These are phyloP conservation scores for Colletotrichum coccodes DNA, from an alignment of 2,329 filamentous ascomycete genomes.

Conservation along the genomic window DNA sequence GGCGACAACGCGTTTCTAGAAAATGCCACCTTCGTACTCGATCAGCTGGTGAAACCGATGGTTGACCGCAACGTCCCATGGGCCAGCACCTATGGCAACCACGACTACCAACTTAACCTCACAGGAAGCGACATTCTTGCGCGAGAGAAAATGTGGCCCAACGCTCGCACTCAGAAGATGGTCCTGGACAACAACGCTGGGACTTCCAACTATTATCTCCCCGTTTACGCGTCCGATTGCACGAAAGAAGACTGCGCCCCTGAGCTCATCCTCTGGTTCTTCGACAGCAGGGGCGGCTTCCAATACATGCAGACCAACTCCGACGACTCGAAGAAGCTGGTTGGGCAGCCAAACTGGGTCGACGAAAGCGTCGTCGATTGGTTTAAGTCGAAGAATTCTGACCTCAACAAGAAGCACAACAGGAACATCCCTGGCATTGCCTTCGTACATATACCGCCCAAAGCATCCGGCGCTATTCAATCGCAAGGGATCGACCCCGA, in stretches of 20 bases:
- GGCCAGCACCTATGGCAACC: conserved; percentile 78
- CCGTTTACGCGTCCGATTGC: conserved; percentile 52
- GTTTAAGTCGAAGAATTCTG: conserved; percentile 49
- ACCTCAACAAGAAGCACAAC: conserved; percentile 43
- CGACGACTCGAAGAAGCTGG: conserved; percentile 34
- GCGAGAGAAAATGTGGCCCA: conserved; percentile 51
- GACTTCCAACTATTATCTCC: conserved; percentile 59
- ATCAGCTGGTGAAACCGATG: conserved; percentile 68
- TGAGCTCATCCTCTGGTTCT: conserved; percentile 74
- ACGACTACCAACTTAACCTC: conserved; percentile 71
- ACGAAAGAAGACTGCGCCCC: conserved; percentile 45
- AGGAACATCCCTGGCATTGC: conserved; percentile 55
- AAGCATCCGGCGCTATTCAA: conserved; percentile 53
- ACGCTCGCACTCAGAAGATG: conserved; percentile 53
- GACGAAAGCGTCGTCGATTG: conserved; percentile 54
- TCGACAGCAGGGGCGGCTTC: conserved; percentile 72
- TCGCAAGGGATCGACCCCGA: conserved; percentile 47
- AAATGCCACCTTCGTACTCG: conserved; percentile 68
- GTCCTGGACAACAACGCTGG: conserved; percentile 47
- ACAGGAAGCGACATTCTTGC: conserved; percentile 55
- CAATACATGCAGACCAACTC: conserved; percentile 49
- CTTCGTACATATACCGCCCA: conserved; percentile 60
- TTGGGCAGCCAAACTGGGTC: conserved; percentile 56
- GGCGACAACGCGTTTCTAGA: conserved; percentile 69
- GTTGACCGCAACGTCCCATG: conserved; percentile 65